A percentile compares a stretch with the other conserved stretches of the same genome.
Conservation (phyloP, 2,329 filamentous ascomycete species). For the Aureobasidium pullulans region DNA sequence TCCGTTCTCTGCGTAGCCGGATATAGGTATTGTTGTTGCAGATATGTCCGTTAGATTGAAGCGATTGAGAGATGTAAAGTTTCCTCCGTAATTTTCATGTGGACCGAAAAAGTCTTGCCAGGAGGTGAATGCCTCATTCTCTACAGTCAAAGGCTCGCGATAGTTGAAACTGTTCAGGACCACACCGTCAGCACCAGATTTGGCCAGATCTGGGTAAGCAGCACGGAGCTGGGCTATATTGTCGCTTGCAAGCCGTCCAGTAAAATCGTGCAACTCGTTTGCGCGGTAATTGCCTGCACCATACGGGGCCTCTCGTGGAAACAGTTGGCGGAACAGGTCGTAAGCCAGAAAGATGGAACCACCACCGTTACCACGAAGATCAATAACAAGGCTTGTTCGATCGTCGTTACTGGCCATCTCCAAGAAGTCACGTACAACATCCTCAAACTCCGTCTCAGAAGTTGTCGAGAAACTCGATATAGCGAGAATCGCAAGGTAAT, state of each 20-base stretch:
- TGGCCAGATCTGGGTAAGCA: not conserved
- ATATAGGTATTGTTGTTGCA: not conserved
- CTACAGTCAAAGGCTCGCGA: slow-evolving; percentile 21
- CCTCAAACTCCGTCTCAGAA: slow-evolving; percentile 28
- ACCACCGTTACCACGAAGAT: slow-evolving; percentile 55
- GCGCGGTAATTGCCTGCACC: slow-evolving; percentile 42
- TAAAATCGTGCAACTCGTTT: slow-evolving; percentile 31
- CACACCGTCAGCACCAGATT: not conserved
- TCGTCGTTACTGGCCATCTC: slow-evolving; percentile 36
- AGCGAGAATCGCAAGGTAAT: slow-evolving; percentile 41
- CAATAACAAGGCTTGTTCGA: slow-evolving; percentile 58
- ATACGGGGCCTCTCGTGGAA: slow-evolving; percentile 40
- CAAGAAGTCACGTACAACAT: slow-evolving; percentile 39
- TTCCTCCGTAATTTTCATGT: slow-evolving; percentile 16
- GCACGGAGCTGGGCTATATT: not conserved
- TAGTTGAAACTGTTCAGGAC: slow-evolving; percentile 27
- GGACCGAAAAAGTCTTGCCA: slow-evolving; percentile 34
- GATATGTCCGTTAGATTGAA: slow-evolving; percentile 24
- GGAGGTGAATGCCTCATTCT: slow-evolving; percentile 25
- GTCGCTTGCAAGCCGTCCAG: slow-evolving; percentile 24
- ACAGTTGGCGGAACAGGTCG: slow-evolving; percentile 47
- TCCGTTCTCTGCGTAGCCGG: slow-evolving; percentile 24
- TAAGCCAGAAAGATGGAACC: slow-evolving; percentile 39
- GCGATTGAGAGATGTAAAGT: slow-evolving; percentile 30
- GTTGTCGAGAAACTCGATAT: slow-evolving; percentile 33